phyloP scores from a whole-genome alignment of 176 grass and related monocot species.

The Oryza officinalis region DNA sequence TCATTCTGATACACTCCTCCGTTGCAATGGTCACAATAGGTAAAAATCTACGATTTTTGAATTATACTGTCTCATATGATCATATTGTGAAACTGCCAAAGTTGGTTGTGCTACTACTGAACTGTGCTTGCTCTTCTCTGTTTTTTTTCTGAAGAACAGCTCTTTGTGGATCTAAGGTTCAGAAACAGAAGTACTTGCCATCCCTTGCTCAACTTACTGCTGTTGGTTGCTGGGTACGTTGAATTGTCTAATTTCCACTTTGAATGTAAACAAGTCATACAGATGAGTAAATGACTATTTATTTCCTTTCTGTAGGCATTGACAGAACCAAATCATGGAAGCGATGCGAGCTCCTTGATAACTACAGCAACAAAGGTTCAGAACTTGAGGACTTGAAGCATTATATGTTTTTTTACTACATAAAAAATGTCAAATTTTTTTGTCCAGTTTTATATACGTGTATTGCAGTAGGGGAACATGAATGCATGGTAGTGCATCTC shows the following conservation, averaged over 20 bases:
- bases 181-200: conserved; percentile 66
- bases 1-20: conserved; percentile 78
- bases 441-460: background rate
- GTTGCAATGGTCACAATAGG: conserved; percentile 78
- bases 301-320: conserved; percentile 54
- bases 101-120: conserved; percentile 5
- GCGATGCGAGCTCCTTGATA: conserved; percentile 75
- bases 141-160: conserved; percentile 40
- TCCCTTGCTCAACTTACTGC: conserved; percentile 58
- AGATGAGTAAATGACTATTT: background rate
- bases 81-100: background rate
- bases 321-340: conserved; percentile 84
- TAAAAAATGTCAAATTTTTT: background rate
- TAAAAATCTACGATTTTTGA: conserved; percentile 22
- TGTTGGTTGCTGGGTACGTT: conserved; percentile 67
- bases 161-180: conserved; percentile 69
- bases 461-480: background rate
- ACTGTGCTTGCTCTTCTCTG: background rate
- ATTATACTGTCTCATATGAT: background rate
- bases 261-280: background rate
- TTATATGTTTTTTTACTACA: background rate
- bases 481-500: background rate
- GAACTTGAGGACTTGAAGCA: background rate
- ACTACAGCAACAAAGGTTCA: conserved; percentile 73
- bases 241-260: background rate